A percentile compares a stretch with the other conserved stretches of the same genome.
These are phyloP conservation scores for Lasiosphaeria miniovina DNA, from an alignment of 495 filamentous ascomycete genomes.

Conservation along the genomic window DNA sequence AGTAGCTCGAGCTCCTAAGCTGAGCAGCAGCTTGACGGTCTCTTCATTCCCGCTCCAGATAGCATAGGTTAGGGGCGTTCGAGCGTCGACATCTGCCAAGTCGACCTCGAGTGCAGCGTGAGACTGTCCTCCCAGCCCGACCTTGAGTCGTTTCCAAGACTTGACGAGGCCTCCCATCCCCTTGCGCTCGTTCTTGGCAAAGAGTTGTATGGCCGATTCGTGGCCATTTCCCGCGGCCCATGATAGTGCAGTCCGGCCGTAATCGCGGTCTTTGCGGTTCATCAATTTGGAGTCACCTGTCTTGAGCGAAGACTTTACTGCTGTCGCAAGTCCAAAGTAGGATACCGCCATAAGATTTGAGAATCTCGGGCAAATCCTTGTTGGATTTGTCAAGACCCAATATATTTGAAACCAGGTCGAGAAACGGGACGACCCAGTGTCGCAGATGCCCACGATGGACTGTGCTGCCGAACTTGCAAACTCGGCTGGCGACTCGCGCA, in stretches of 20 bases:
- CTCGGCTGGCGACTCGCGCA: slow-evolving; percentile 10
- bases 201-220: slow-evolving; percentile 20
- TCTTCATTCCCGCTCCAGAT: slow-evolving; percentile 35
- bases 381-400: not conserved
- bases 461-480: not conserved
- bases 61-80: slow-evolving; percentile 39
- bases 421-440: not conserved
- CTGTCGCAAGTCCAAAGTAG: slow-evolving; percentile 1
- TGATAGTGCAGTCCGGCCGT: slow-evolving; percentile 25
- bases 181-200: slow-evolving; percentile 16
- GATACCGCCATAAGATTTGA: slow-evolving; percentile 5
- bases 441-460: not conserved
- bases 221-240: slow-evolving; percentile 26
- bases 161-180: not conserved
- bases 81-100: slow-evolving; percentile 8
- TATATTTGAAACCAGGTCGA: slow-evolving; percentile 5
- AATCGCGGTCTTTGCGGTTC: slow-evolving; percentile 12
- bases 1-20: not conserved
- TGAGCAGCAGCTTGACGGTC: slow-evolving; percentile 25
- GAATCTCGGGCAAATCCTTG: not conserved
- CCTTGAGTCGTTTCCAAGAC: not conserved
- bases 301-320: slow-evolving; percentile 3
- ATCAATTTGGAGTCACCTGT: not conserved
- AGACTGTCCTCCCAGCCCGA: no score
- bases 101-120: not conserved